Percentiles rank a stretch among this genome's conserved stretches.
Evolutionary conservation across 768 basidiomycete species (phyloP).

Genomic region (Pisolithus marmoratus): DNA sequence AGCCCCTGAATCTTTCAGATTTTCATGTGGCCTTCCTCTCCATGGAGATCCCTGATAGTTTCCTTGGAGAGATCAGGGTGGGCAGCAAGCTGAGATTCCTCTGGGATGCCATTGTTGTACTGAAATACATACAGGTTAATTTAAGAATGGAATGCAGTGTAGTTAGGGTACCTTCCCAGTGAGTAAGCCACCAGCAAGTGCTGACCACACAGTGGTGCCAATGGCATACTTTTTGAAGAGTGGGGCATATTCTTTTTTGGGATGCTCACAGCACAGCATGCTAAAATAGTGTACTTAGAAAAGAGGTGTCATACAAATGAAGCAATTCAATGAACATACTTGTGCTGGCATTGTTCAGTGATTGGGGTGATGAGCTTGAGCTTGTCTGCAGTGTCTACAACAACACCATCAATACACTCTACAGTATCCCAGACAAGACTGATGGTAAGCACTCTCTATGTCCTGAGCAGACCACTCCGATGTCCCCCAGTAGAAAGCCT

Average conservation of each 20-base stretch:
- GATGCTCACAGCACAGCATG: conserved; percentile 47
- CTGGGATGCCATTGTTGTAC: conserved; percentile 48
- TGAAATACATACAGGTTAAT: conserved; percentile 10
- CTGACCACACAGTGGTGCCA: conserved; percentile 50
- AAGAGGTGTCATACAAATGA: background rate
- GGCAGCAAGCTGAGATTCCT: conserved; percentile 45
- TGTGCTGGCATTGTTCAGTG: conserved; percentile 48
- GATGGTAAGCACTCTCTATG: conserved; percentile 40
- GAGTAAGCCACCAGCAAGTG: conserved; percentile 48
- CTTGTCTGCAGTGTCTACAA: conserved; percentile 42
- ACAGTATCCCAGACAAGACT: background rate
- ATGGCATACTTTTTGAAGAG: conserved; percentile 41
- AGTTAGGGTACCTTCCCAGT: conserved; percentile 42
- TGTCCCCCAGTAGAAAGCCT: conserved; percentile 44
- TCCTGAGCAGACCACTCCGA: conserved; percentile 53
- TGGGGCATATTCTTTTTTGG: conserved; percentile 48
- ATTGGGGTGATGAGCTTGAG: conserved; percentile 45
- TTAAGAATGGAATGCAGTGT: background rate
- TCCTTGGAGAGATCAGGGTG: conserved; percentile 43
- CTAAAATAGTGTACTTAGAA: conserved; percentile 17
- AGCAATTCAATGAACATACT: conserved; percentile 20
- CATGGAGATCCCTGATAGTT: conserved; percentile 37
- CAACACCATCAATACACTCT: background rate
- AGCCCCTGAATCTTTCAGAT: conserved; percentile 45
- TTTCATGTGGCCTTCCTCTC: conserved; percentile 38